These are phyloP conservation scores for Isabelozyma gotoi DNA, from an alignment of 805 yeast species.

Conservation along the genomic window DNA sequence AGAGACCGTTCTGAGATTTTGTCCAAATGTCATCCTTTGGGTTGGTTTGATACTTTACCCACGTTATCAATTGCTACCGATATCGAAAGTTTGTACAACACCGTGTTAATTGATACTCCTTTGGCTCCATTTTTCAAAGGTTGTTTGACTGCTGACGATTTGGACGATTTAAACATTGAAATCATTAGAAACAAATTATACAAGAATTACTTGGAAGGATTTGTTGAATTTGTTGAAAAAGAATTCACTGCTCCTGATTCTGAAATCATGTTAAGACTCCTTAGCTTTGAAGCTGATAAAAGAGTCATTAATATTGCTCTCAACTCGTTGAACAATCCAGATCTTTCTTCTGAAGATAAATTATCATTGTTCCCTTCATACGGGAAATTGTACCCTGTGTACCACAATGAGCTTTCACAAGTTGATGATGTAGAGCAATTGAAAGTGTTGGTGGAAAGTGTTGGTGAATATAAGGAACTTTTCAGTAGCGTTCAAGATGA, in stretches of 20 bases:
- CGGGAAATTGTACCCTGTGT: constrained; percentile 77
- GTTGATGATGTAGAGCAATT: constrained; percentile 87
- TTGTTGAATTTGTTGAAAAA: constrained; percentile 59
- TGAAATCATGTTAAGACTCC: constrained; percentile 74
- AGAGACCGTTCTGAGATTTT: constrained; percentile 87
- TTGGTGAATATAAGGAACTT: constrained; percentile 65
- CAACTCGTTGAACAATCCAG: constrained; percentile 81
- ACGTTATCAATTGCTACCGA: constrained; percentile 94
- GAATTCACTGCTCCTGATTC: constrained; percentile 73
- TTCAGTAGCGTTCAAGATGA: constrained; percentile 40
- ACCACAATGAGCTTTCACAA: constrained; percentile 63
- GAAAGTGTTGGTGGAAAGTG: constrained; percentile 58
- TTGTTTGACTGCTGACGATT: constrained; percentile 81
- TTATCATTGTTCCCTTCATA: constrained; percentile 71
- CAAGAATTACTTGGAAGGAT: constrained; percentile 91
- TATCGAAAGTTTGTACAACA: constrained; percentile 86
- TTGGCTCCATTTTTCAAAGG: constrained; percentile 94
- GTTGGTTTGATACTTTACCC: constrained; percentile 98
- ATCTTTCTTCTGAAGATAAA: constrained; percentile 72
- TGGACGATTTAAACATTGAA: constrained; percentile 95
- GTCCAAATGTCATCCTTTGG: constrained; percentile 91
- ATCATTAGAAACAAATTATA: constrained; percentile 87
- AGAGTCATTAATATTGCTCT: constrained; percentile 88
- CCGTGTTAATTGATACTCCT: constrained; percentile 94
- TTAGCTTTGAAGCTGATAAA: constrained; percentile 93